phyloP scores from a whole-genome alignment of 2,329 filamentous ascomycete species.

The Aschersonia sp. region DNA sequence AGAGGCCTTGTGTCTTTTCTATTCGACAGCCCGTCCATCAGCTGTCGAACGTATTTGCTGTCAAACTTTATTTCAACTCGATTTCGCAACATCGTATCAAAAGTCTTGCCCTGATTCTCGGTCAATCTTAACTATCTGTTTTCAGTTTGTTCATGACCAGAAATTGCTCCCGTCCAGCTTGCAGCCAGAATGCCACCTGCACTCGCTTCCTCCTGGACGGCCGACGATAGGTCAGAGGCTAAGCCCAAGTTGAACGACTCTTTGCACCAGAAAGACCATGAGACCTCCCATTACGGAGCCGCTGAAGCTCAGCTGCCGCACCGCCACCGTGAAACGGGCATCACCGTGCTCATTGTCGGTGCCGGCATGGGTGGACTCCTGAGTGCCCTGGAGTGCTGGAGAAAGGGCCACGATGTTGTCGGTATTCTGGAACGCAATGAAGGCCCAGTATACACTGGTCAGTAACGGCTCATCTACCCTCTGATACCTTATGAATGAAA shows the following conservation, averaged over 20 bases:
- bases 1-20: too few species aligned
- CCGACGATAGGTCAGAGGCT: too few species aligned
- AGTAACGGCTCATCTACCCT: not conserved
- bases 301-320: not conserved
- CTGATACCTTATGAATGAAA: not conserved
- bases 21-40: too few species aligned
- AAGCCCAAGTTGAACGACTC: not conserved
- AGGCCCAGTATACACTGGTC: constrained; percentile 1
- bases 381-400: constrained; percentile 7
- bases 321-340: constrained; percentile 1
- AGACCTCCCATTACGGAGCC: not conserved
- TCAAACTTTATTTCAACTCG: too few species aligned
- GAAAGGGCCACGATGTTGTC: constrained; percentile 7
- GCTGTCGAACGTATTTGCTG: too few species aligned
- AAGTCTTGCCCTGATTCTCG: too few species aligned
- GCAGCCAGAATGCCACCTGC: too few species aligned
- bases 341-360: constrained; percentile 6
- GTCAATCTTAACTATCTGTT: too few species aligned
- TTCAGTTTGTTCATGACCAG: too few species aligned
- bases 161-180: too few species aligned
- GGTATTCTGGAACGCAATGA: constrained; percentile 5
- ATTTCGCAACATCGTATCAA: too few species aligned
- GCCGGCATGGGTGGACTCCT: constrained; percentile 5
- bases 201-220: too few species aligned
- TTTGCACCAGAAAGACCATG: not conserved